phyloP scores from a whole-genome alignment of 1,284 basidiomycete genomes.

The Mycena sp. region DNA sequence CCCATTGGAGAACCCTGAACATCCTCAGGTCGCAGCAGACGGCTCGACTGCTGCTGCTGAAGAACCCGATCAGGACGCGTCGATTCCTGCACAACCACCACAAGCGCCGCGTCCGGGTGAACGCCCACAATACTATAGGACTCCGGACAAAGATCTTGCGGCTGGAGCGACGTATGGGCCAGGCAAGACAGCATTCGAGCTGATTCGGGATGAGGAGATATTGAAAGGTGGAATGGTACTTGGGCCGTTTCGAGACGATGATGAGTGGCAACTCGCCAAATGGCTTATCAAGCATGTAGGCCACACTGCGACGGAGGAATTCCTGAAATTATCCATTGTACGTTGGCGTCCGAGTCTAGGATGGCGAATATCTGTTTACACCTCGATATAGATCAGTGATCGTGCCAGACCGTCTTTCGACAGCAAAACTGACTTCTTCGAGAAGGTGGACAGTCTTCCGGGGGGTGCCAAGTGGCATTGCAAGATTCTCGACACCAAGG shows the following conservation, averaged over 20 bases:
- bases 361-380: background rate
- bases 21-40: too few species aligned
- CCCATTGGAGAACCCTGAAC: background rate
- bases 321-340: slow-evolving; percentile 2
- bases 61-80: too few species aligned
- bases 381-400: background rate
- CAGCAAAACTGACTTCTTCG: background rate
- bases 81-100: background rate
- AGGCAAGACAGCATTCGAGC: background rate
- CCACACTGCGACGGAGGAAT: background rate
- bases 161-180: slow-evolving; percentile 4
- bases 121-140: background rate
- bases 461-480: too few species aligned
- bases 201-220: background rate
- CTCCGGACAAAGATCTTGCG: background rate
- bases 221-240: background rate
- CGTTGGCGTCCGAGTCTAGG: background rate
- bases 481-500: too few species aligned
- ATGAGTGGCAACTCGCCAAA: slow-evolving; percentile 5
- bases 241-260: too few species aligned
- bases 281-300: slow-evolving; percentile 5
- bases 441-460: too few species aligned
- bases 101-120: background rate
- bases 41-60: too few species aligned
- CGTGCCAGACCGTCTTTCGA: background rate